Evolutionary conservation across 257 asterid genomes (phyloP).

Genomic region (Salvia hispanica): DNA sequence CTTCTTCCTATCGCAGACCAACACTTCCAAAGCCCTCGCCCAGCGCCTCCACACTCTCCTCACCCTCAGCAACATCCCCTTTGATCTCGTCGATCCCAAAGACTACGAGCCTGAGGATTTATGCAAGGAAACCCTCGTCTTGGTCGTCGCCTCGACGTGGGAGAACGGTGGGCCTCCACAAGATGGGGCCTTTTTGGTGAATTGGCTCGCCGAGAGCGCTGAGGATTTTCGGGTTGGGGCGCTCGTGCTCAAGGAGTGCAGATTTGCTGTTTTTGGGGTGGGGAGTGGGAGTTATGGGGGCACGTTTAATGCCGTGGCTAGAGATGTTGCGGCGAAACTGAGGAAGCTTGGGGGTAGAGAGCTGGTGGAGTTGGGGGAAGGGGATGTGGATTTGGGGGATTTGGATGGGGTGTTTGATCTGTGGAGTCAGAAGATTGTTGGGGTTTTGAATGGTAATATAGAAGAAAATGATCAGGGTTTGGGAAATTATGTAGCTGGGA

Average conservation of each 20-base stretch:
- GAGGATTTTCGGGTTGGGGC: constrained; percentile 95
- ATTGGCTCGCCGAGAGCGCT: constrained; percentile 89
- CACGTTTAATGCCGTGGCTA: constrained; percentile 69
- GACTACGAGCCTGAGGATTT: constrained; percentile 95
- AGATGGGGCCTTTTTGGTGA: constrained; percentile 72
- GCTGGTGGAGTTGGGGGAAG: constrained; percentile 65
- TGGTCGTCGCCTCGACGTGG: constrained; percentile 90
- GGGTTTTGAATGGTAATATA: constrained; percentile 51
- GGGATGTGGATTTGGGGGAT: constrained; percentile 75
- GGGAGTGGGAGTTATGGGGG: constrained; percentile 82
- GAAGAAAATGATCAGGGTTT: constrained; percentile 35
- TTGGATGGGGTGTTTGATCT: constrained; percentile 71
- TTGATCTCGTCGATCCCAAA: constrained; percentile 74
- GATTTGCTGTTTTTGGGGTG: constrained; percentile 81
- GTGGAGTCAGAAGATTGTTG: constrained; percentile 68
- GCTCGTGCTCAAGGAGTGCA: constrained; percentile 61
- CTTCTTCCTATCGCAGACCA: constrained; percentile 74
- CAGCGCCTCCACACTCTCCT: constrained; percentile 64
- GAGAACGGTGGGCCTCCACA: constrained; percentile 76
- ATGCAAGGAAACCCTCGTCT: constrained; percentile 55
- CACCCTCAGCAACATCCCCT: constrained; percentile 45
- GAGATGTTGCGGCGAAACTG: constrained; percentile 50
- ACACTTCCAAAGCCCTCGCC: constrained; percentile 88
- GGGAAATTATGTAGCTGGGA: constrained; percentile 38
- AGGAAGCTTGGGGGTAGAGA: constrained; percentile 77